phyloP scores from a whole-genome alignment of 805 yeast species.

The Ogataea saltuana region DNA sequence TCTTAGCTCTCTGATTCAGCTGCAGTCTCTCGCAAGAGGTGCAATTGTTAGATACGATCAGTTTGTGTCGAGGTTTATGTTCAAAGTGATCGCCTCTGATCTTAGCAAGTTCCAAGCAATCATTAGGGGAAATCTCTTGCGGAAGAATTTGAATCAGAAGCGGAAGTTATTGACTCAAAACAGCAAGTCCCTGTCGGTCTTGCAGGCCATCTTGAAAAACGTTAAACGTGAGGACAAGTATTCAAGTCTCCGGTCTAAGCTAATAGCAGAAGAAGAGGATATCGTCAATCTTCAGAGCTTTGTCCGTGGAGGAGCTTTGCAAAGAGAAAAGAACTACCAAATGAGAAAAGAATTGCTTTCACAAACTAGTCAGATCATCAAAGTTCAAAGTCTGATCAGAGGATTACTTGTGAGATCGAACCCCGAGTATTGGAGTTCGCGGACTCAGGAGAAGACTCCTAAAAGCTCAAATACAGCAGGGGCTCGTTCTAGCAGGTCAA shows the following conservation, averaged over 20 bases:
- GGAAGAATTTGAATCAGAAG: slow-evolving; percentile 29
- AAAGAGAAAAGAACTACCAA: slow-evolving; percentile 22
- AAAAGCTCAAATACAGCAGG: background rate
- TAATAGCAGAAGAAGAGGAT: slow-evolving; percentile 20
- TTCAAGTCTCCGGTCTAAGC: slow-evolving; percentile 16
- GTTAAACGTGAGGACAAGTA: slow-evolving; percentile 25
- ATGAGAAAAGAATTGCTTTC: slow-evolving; percentile 22
- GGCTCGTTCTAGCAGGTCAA: slow-evolving; percentile 2
- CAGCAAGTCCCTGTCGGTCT: slow-evolving; percentile 36
- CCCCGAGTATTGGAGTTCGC: slow-evolving; percentile 4
- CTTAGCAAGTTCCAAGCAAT: slow-evolving; percentile 50
- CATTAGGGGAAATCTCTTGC: slow-evolving; percentile 48
- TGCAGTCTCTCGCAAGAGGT: slow-evolving; percentile 75
- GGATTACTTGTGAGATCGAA: slow-evolving; percentile 37
- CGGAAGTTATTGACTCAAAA: slow-evolving; percentile 15
- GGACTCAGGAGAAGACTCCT: background rate
- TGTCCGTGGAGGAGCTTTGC: slow-evolving; percentile 34
- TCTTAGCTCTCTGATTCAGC: slow-evolving; percentile 28
- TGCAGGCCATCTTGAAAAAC: slow-evolving; percentile 43
- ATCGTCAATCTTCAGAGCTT: slow-evolving; percentile 38
- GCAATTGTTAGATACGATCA: slow-evolving; percentile 62
- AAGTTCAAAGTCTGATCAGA: slow-evolving; percentile 46
- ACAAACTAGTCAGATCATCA: slow-evolving; percentile 28
- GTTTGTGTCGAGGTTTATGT: slow-evolving; percentile 62
- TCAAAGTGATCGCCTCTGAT: slow-evolving; percentile 56